Base-by-base conservation (phyloP, 768 basidiomycete genomes). In the Leccinum subgranulosum region DNA sequence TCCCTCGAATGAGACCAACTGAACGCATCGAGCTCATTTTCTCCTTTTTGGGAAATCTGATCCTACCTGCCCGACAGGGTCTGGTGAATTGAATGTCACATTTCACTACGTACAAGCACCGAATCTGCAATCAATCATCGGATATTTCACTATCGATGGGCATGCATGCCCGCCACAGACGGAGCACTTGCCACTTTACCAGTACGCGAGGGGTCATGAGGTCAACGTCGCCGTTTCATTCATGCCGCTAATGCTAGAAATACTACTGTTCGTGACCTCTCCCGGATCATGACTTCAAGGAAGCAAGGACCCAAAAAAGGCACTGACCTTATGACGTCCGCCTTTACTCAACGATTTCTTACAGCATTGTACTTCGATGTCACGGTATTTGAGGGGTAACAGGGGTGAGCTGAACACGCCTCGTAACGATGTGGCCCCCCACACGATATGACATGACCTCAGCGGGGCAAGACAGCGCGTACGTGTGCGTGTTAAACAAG, bases 71-170 rank as follows among this genome's bases (percentile, higher is more conserved):
- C 49, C 10, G 29, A 49, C 45, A 29, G 29, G 43, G 36, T 41
- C 29, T 33, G 39, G 48, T 57, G 49, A 9, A 52, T 4, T 36
- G 27, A 29, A 49, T 6, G 29, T 19, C 25, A 51, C 27, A 14
- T 47, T 19, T 48, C 36, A 36, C 29, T 27, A 33, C 3, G 19
- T 31, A 9, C 15, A 39, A 51, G 19, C 11, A 19, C 45, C 61
- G 52, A 27, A 28, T 23, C 9, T 28, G 28, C n/a, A 39, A 50
- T 48, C 53, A 57, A 41, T 19, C 17, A 28, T 17, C 7, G 21
- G 31, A 36, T 19, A 3, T 6, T 10, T 33, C 28, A 63, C 33
- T 39, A 55, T 64, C 49, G 53, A 39, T 55, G 45, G 34, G 48
- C 45, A 49, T 6, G 19, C 59, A 17, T 28, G 49, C 14, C 51